Base-by-base conservation (phyloP, 2,329 filamentous ascomycete genomes). In the Phaeosphaeria sp. region DNA sequence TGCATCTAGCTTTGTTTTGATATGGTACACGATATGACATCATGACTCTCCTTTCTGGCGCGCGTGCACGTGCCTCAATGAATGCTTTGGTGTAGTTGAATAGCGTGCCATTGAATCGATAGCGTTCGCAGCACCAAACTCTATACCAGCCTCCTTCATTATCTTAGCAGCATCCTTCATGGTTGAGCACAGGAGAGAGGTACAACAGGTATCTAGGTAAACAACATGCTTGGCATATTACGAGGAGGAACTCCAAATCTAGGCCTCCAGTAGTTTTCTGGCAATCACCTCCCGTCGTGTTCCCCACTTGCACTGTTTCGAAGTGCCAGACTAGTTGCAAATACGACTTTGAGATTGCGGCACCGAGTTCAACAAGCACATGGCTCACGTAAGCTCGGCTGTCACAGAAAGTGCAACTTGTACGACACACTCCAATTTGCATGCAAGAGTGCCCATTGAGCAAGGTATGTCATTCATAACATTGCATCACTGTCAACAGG, bases 1-100 rank as follows among this genome's bases (percentile, higher is more conserved):
- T 55, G 53, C 36, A 57, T 46, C 52, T 52, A 49, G 56, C 49
- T 57, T 64, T 66, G 60, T 63, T 67, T 56, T 61, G 60, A 56
- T 56, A 51, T 39, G 48, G 50, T 39, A 44, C 46, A 44, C 42
- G 43, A 56, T n/a, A 59, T 68, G 66, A 67, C 62, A 65, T 68
- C 66, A 68, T 62, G 51, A 62, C 39, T 36, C 42, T 39, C 18
- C 22, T 36, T 51, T 51, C 54, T 60, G 55, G 57, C 55, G 56
- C 52, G 50, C 36, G 33, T 43, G 51, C 51, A 58, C 51, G 55
- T 58, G 36, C 52, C n/a, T 15, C n/a, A 23, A 25, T n/a, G 17
- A 15, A 15, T 18, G 3, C n/a, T 27, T 20, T 43, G 49, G n/a
- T 18, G 50, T 52, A 46, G 17, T 33, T 3, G 6, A 13, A 17